A percentile compares a stretch with the other conserved stretches of the same genome.
Evolutionary conservation across 768 basidiomycete genomes (phyloP).

Genomic region (Amanita rubescens): DNA sequence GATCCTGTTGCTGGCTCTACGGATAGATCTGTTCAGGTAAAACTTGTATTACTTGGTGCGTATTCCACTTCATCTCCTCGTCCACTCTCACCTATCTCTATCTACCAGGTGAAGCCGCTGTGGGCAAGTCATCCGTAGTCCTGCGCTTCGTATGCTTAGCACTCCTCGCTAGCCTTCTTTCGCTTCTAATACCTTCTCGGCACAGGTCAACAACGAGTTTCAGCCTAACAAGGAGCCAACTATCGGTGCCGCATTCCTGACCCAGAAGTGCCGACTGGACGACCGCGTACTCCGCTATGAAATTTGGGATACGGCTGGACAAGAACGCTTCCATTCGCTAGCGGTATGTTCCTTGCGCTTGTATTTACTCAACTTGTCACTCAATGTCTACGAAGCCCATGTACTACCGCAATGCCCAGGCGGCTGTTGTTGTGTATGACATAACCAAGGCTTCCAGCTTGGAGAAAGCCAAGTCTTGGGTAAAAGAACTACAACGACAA

Average conservation of each 20-base stretch:
- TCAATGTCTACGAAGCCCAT: conserved; percentile 57
- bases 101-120: conserved; percentile 86
- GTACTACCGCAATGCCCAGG: conserved; percentile 98
- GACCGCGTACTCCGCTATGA: conserved; percentile 91
- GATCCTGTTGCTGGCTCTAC: conserved; percentile 66
- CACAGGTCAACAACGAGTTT: conserved; percentile 91
- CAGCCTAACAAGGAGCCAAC: conserved; percentile 99
- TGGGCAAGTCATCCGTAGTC: conserved; percentile 98
- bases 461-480: conserved; percentile 99
- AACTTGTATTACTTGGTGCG: conserved; percentile 91
- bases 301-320: conserved; percentile 95
- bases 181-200: conserved; percentile 8
- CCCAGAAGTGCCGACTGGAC: conserved; percentile 92
- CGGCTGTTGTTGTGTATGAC: conserved; percentile 97
- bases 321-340: conserved; percentile 96
- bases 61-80: conserved; percentile 4
- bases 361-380: conserved; percentile 10
- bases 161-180: not conserved
- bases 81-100: conserved; percentile 11
- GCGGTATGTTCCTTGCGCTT: conserved; percentile 49
- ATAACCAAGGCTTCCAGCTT: conserved; percentile 93
- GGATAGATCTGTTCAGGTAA: conserved; percentile 95
- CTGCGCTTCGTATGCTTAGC: conserved; percentile 74
- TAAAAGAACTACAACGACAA: conserved; percentile 97
- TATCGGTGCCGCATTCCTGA: conserved; percentile 93